A percentile compares a stretch with the other conserved stretches of the same genome.
Conservation (phyloP, 306 rosid genomes). For the Hylodesmum podocarpum region DNA sequence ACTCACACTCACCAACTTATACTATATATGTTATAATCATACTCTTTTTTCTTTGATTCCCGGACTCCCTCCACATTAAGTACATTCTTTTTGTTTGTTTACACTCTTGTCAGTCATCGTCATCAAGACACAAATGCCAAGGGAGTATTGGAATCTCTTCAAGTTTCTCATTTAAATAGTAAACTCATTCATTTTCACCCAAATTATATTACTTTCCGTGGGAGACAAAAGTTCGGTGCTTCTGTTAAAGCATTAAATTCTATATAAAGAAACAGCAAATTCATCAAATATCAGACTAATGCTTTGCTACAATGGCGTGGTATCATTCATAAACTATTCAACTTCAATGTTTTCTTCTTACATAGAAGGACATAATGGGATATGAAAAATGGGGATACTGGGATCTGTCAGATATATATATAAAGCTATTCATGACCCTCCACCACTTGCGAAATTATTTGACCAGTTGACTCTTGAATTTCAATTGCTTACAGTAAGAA, state of each 20-base stretch:
- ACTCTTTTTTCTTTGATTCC: conserved; percentile 22
- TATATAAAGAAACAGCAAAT: conserved; percentile 12
- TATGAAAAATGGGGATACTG: neutral
- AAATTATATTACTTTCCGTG: conserved; percentile 15
- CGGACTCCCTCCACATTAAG: neutral
- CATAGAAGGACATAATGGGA: neutral
- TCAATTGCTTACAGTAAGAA: neutral
- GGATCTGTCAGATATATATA: neutral
- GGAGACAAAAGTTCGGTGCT: conserved; percentile 27
- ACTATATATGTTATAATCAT: conserved; percentile 19
- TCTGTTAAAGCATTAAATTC: conserved; percentile 5
- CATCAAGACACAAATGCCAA: conserved; percentile 15
- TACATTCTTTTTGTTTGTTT: neutral
- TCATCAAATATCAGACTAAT: conserved; percentile 7
- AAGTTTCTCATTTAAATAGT: conserved; percentile 21
- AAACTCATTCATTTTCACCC: neutral
- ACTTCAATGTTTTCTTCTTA: neutral
- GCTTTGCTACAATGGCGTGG: neutral
- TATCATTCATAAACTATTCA: neutral
- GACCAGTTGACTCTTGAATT: neutral
- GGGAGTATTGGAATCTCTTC: conserved; percentile 42
- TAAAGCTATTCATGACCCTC: neutral
- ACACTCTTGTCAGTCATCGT: neutral
- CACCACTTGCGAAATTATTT: neutral
- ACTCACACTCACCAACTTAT: conserved; percentile 14